Evolutionary conservation across 2,329 filamentous ascomycete genomes (phyloP), one percentile per base, ranked within the genome.

Genomic region (Sarocladium kiliense): DNA sequence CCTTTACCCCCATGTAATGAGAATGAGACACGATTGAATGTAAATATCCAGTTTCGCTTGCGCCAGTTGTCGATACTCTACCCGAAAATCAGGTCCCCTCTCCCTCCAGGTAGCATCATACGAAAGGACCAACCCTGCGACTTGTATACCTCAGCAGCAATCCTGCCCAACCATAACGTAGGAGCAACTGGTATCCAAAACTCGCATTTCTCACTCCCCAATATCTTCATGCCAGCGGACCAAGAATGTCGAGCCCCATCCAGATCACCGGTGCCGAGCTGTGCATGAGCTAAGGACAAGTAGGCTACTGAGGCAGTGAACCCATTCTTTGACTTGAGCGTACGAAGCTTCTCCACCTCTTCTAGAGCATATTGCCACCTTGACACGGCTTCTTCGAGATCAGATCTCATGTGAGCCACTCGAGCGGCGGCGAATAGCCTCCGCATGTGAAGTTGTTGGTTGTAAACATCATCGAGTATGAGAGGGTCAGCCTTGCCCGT

Each of bases 381-480:
- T 0, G 49, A 30, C 0, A 69, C 21, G 0, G 65, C 66, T 5
- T 61, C 54, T 0, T 47, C 42, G 6, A 57, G 62, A 0, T 54
- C 44, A 0, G 56, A 36, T 1, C 55, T 49, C 4, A 61, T 55
- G 16, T 69, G 67, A 0, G 58, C 54, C 0, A 62, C 58, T 0
- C 68, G 64, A 1, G 68, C 66, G 2, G 53, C 56, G 3, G 63
- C 57, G 16, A 70, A 56, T 0, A 68, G 10, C 0, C 63, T 58
- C 0, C 68, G 66, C 54, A 70, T 67, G 1, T 64, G 63, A 0
- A 70, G 57, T 3, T 67, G 60, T 39, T 70, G 65, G 2, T 70
- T 67, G 14, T 68, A 63, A 0, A 70, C 51, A 6, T 70, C 65
- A 16, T 69, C 63, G 4, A 65, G 42, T 16, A 62, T 60, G 0